A percentile compares a stretch with the other conserved stretches of the same genome.
phyloP scores from a whole-genome alignment of 805 yeast genomes.

The Candida adriatica region DNA sequence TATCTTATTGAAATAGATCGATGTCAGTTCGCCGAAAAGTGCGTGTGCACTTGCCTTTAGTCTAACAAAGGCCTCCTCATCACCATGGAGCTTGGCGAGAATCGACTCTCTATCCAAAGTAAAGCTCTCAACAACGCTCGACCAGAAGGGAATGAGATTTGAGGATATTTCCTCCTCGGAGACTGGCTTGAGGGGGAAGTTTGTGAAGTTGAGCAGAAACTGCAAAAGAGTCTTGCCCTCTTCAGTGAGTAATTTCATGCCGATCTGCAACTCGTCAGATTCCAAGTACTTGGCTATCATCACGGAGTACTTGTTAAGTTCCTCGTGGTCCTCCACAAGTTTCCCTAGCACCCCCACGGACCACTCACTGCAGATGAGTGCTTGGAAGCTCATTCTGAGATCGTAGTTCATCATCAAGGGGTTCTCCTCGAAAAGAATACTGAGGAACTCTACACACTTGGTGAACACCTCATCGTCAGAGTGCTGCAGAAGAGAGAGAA shows the following conservation, averaged over 20 bases:
- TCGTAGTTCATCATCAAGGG: slow-evolving; percentile 20
- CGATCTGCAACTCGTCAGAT: slow-evolving; percentile 36
- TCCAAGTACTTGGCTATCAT: slow-evolving; percentile 41
- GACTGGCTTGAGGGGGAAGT: slow-evolving; percentile 50
- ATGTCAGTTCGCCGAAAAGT: slow-evolving; percentile 46
- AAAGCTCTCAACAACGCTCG: slow-evolving; percentile 52
- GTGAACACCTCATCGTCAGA: slow-evolving; percentile 10
- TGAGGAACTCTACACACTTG: slow-evolving; percentile 10
- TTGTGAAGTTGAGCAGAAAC: slow-evolving; percentile 45
- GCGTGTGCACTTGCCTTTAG: slow-evolving; percentile 28
- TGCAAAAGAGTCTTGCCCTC: slow-evolving; percentile 36
- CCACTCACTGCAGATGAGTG: slow-evolving; percentile 39
- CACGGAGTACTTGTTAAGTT: slow-evolving; percentile 36
- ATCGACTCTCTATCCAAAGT: slow-evolving; percentile 40
- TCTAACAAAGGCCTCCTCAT: slow-evolving; percentile 24
- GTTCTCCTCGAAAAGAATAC: slow-evolving; percentile 24
- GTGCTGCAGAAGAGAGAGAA: slow-evolving; percentile 9
- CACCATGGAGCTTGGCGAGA: slow-evolving; percentile 26
- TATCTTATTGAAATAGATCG: slow-evolving; percentile 63
- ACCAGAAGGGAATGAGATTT: slow-evolving; percentile 63
- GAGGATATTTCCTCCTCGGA: slow-evolving; percentile 51
- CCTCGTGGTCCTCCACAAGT: slow-evolving; percentile 30
- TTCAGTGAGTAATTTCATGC: slow-evolving; percentile 29
- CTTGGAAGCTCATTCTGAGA: slow-evolving; percentile 12
- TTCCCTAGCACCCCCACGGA: slow-evolving; percentile 33